Evolutionary conservation across 2,329 filamentous ascomycete genomes (phyloP), one percentile per base, ranked within the genome.

Genomic region (Sporothrix dimorphospora): DNA sequence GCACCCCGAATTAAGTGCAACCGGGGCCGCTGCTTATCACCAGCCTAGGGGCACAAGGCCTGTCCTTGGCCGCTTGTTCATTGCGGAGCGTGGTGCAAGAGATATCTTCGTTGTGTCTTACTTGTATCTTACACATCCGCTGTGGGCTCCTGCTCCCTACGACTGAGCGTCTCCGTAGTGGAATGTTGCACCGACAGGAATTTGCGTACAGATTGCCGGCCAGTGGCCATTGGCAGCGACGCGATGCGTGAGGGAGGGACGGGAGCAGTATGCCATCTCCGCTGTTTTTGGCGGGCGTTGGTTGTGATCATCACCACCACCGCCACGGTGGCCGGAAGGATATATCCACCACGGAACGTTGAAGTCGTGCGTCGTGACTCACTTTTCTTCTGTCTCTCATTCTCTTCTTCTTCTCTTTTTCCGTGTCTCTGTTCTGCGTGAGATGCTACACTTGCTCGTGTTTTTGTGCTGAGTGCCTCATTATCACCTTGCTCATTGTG

Each of bases 1-100:
- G 71, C 71, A 57, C 71, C 71, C 57, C 71, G 53, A 65, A 34
- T 30, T 66, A 49, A 49, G 63, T 66, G 63, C 27, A 66, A n/a
- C 63, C 42, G 63, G 63, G 63, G 27, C 24, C 63, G 63, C 24
- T 49, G 63, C 45, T 66, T 49, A 49, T 66, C 63, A 66, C 63
- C 63, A 66, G 16, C 16, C 19, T 66, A 66, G 42, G 8, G 24
- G 34, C 14, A 30, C 63, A 4, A 66, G 42, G 24, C 63, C 24
- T 66, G 63, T 34, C 63, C 24, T 49, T 66, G 42, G 27, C 49
- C 42, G 40, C 42, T 66, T 66, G 42, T 66, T 34, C 9, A 30
- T 49, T 66, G 38, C 59, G 59, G 12, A 65, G 38, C 38, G 38
- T 47, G 24, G 63, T 30, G 45, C 63, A 55, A 69, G 65, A 40